Evolutionary conservation across 2,329 filamentous ascomycete species (phyloP), one percentile per base, ranked within the genome.

Genomic region (Xylariaceae sp.): DNA sequence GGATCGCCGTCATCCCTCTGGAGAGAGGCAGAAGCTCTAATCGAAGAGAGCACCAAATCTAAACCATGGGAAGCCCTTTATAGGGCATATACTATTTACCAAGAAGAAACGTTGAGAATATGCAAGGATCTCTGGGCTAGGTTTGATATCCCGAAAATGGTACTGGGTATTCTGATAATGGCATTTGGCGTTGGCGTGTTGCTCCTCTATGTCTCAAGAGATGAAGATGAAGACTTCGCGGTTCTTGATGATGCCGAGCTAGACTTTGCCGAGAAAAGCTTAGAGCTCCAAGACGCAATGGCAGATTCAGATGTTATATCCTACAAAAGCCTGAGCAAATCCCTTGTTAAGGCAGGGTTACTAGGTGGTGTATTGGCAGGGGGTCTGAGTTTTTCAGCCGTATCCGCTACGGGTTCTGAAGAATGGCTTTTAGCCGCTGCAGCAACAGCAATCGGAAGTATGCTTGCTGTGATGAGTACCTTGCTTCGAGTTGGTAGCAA

Each of bases 91-190:
- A 77, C 81, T 16, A 78, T 80, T 10, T 98, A 96, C 70, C 92
- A 97, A 71, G 79, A 79, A 26, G 85, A 90, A 69, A 96, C 89
- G 0, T 79, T 99, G 44, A 80, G 80, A 23, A 81, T 93, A 12
- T 98, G 91, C 77, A 90, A 92, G 70, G 83, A 81, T 40, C 78
- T 98, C 16, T 99, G 95, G 95, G 92, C 95, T 20, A 86, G 90
- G 37, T 99, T 99, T 65, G 91, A 99, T 71, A 80, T 96, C 19
- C 81, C 85, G 2, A 90, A 89, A 70, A 99, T 99, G 92, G 69
- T 89, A 14, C 80, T 89, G 60, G 95, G 95, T 45, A 86, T 98
- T 40, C 71, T 74, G 0, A 83, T 96, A 50, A 83, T 96, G 59
- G 80, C 84, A 2, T 75, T 84, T 20, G 87, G 89, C 2, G 81